Evolutionary conservation across 2,329 filamentous ascomycete genomes (phyloP), one percentile per base, ranked within the genome.

Genomic region (Aspergillus piperis): DNA sequence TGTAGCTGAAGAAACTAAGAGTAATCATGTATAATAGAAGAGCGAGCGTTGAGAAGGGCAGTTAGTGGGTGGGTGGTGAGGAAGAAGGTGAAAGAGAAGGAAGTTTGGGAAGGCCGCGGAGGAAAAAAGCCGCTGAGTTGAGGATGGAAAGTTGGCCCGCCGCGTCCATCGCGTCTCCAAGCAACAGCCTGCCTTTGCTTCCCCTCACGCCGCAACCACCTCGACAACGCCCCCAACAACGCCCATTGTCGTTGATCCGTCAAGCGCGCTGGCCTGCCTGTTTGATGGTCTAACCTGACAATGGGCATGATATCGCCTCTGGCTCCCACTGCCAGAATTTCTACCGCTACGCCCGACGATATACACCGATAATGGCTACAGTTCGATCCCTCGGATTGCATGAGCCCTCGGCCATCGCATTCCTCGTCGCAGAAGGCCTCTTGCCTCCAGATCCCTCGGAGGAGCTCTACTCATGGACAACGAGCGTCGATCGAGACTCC

Each of bases 311-410:
- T 58, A 57, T 49, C 54, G 57, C 57, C 54, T 50, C 64, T 66
- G 66, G 68, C 66, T 65, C 61, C 47, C 49, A 60, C 60, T 66
- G 70, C 66, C 66, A 64, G 65, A 64, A 48, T 39, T 63, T 63
- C 62, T 57, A 63, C 60, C 51, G 57, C 63, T 64, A 63, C 59
- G 58, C 57, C 60, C 60, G 57, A 66, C 66, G 32, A 61, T 64
- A 66, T 63, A 62, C 67, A 39, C 64, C 65, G 66, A 77, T 69
- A 71, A 99, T 99, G 96, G 94, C 94, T 68, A 88, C 90, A 73
- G 87, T 97, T 78, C 90, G 87, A 77, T 97, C 94, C 66, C 85
- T 97, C 71, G 95, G 95, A 76, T 83, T 96, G 72, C 94, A 98
- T 81, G 88, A 90, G 79, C 93, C 96, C 62, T 86, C 90, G 62